Evolutionary conservation across 2,329 filamentous ascomycete genomes (phyloP).

Genomic region (Sodiomyces alkalinus): DNA sequence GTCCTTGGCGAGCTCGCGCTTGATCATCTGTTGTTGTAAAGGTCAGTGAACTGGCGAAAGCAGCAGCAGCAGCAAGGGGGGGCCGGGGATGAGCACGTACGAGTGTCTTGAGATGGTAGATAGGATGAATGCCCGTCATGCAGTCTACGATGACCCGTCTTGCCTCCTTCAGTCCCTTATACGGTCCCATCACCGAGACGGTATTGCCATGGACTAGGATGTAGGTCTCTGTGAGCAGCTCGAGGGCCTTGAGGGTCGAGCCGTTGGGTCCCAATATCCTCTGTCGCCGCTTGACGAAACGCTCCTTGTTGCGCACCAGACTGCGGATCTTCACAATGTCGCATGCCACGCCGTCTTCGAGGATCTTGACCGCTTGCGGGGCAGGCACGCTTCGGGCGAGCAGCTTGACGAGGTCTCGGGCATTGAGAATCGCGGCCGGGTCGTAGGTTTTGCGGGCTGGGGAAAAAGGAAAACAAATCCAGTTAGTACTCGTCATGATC

Average conservation of each 20-base stretch:
- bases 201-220: constrained; percentile 96
- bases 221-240: constrained; percentile 82
- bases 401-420: constrained; percentile 85
- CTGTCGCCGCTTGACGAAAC: constrained; percentile 89
- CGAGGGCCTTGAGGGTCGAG: constrained; percentile 83
- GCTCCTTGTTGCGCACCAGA: constrained; percentile 82
- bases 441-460: constrained; percentile 62
- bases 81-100: constrained; percentile 2
- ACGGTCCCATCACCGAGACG: constrained; percentile 80
- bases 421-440: constrained; percentile 83
- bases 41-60: constrained; percentile 12
- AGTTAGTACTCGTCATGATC: too few relatives aligned
- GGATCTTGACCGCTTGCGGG: constrained; percentile 83
- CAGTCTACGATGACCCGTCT: constrained; percentile 83
- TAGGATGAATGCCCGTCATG: constrained; percentile 94
- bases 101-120: constrained; percentile 60
- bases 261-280: constrained; percentile 84
- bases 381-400: constrained; percentile 83
- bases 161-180: constrained; percentile 86
- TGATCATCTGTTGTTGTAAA: constrained; percentile 66
- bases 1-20: constrained; percentile 80
- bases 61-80: constrained; percentile 62
- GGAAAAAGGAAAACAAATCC: background rate
- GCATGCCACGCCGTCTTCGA: constrained; percentile 81
- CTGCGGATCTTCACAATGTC: constrained; percentile 94